phyloP scores from a whole-genome alignment of 345 rosid species.

The Acer yangbiense region DNA sequence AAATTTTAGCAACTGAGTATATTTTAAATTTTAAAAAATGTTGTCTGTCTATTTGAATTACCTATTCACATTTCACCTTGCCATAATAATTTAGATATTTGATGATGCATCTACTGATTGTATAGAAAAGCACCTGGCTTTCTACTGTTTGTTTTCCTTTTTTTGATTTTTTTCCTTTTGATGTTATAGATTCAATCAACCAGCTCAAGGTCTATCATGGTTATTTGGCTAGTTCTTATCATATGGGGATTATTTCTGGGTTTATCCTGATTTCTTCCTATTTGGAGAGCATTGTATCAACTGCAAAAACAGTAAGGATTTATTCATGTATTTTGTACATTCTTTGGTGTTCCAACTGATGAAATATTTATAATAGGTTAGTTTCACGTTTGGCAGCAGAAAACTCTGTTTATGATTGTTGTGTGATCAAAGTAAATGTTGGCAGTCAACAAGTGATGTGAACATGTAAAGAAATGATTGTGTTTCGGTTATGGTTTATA shows the following conservation, averaged over 20 bases:
- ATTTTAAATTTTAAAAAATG: not conserved
- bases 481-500: not conserved
- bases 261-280: conserved; percentile 68
- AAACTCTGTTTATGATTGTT: conserved; percentile 8
- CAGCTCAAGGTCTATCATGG: conserved; percentile 65
- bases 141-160: not conserved
- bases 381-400: not conserved
- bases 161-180: conserved; percentile 10
- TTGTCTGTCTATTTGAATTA: not conserved
- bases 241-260: conserved; percentile 83
- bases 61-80: not conserved
- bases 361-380: not conserved
- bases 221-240: conserved; percentile 89
- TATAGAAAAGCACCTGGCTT: not conserved
- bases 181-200: conserved; percentile 43
- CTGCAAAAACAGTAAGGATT: conserved; percentile 53
- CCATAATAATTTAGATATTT: not conserved
- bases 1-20: not conserved
- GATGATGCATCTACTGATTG: not conserved
- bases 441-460: conserved; percentile 5
- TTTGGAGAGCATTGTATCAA: conserved; percentile 59
- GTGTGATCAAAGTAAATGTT: conserved; percentile 13
- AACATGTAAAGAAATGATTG: not conserved
- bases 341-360: conserved; percentile 5
- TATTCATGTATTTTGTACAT: not conserved